These are phyloP conservation scores for Botrytis deweyae DNA, from an alignment of 2,329 filamentous ascomycete genomes.

Conservation along the genomic window DNA sequence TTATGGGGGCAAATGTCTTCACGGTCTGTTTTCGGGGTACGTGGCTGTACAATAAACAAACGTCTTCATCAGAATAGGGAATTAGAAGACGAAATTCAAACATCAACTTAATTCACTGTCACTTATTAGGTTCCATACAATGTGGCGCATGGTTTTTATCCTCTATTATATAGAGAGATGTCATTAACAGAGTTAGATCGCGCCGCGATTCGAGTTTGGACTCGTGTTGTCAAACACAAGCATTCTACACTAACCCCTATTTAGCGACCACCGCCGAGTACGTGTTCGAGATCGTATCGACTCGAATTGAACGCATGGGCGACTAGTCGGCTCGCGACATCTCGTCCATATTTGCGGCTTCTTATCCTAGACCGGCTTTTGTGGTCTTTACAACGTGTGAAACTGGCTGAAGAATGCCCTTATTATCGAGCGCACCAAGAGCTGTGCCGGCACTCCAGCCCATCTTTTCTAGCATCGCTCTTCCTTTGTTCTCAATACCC, in stretches of 20 bases:
- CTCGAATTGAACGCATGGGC: too few relatives aligned
- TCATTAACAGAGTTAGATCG: not conserved
- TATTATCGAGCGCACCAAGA: slow-evolving; percentile 77
- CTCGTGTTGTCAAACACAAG: too few relatives aligned
- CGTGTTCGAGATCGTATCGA: not conserved
- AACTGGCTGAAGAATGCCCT: slow-evolving; percentile 85
- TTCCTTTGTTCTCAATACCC: slow-evolving; percentile 76
- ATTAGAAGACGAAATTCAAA: slow-evolving; percentile 37
- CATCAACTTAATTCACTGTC: slow-evolving; percentile 10
- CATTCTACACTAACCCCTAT: not conserved
- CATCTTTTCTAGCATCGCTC: slow-evolving; percentile 93
- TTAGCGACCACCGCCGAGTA: not conserved
- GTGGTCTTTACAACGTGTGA: slow-evolving; percentile 82
- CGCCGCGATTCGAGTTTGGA: not conserved
- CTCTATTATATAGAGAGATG: not conserved
- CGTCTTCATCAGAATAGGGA: slow-evolving; percentile 41
- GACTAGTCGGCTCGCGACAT: not conserved
- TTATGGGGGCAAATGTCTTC: slow-evolving; percentile 66
- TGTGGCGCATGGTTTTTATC: not conserved
- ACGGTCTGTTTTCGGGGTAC: slow-evolving; percentile 67
- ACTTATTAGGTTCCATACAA: not conserved
- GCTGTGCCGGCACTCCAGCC: slow-evolving; percentile 88
- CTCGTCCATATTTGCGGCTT: not conserved
- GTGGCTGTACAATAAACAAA: slow-evolving; percentile 68
- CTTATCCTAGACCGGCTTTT: slow-evolving; percentile 73